Percentiles rank a stretch among this genome's conserved stretches.
These are phyloP conservation scores for Fraxinus americana DNA, from an alignment of 257 asterid species.

Conservation along the genomic window DNA sequence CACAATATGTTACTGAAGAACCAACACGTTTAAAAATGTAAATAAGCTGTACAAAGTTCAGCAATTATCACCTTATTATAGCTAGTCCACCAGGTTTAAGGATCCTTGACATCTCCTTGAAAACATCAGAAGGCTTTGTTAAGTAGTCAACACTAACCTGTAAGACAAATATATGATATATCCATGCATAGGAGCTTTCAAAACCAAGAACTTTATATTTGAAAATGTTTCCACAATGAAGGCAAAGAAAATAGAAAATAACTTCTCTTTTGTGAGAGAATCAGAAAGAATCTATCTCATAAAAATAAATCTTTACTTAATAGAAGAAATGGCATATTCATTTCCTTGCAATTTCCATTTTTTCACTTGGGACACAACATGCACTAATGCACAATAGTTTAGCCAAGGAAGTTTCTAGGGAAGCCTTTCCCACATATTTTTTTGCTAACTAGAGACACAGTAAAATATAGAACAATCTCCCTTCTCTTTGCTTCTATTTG, in stretches of 20 bases:
- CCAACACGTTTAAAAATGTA: neutral
- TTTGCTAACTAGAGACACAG: neutral
- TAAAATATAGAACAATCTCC: neutral
- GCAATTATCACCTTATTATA: slow-evolving; percentile 59
- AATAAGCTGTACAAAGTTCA: slow-evolving; percentile 11
- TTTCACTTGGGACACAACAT: neutral
- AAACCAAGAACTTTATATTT: neutral
- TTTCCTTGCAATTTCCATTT: neutral
- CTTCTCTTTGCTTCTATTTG: neutral
- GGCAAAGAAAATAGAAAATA: neutral
- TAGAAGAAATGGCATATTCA: neutral
- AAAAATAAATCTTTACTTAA: neutral
- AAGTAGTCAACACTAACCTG: slow-evolving; percentile 98
- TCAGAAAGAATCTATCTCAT: neutral
- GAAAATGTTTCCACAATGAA: neutral
- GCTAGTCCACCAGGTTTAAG: slow-evolving; percentile 97
- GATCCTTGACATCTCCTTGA: slow-evolving; percentile 84
- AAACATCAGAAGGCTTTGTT: slow-evolving; percentile 78
- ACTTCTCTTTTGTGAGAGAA: neutral
- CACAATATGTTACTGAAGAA: neutral
- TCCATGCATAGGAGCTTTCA: neutral
- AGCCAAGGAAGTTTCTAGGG: neutral
- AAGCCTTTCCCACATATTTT: neutral
- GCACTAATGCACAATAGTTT: neutral
- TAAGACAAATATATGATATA: slow-evolving; percentile 16